Evolutionary conservation across 495 filamentous ascomycete genomes (phyloP).

Genomic region (Aspergillus kassunensis): DNA sequence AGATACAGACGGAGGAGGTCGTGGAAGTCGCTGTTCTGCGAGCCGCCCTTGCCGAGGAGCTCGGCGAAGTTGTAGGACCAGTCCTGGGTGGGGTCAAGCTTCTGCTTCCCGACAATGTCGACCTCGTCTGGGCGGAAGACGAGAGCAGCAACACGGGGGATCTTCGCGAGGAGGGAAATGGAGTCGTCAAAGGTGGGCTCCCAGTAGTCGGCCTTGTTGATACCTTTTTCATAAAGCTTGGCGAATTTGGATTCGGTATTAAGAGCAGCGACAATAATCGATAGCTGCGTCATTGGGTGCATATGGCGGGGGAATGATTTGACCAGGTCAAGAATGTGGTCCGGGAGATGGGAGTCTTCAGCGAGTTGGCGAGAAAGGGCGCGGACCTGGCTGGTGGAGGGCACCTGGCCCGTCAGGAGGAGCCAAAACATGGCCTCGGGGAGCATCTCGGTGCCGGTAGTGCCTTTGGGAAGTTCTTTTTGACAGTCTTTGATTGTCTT

Average conservation of each 20-base stretch:
- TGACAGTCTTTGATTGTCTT: constrained; percentile 98
- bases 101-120: constrained; percentile 53
- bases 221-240: constrained; percentile 82
- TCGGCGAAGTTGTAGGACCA: constrained; percentile 98
- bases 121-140: constrained; percentile 88
- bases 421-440: constrained; percentile 99
- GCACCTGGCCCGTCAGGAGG: constrained; percentile 87
- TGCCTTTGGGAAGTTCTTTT: constrained; percentile 86
- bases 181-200: constrained; percentile 96
- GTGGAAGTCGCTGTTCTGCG: constrained; percentile 87
- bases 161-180: constrained; percentile 90
- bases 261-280: constrained; percentile 87
- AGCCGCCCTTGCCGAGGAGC: constrained; percentile 87
- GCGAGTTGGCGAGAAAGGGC: constrained; percentile 79
- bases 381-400: constrained; percentile 75
- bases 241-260: constrained; percentile 92
- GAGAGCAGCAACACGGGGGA: constrained; percentile 93
- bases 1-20: constrained; percentile 91
- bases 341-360: constrained; percentile 78
- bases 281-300: constrained; percentile 97
- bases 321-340: constrained; percentile 81
- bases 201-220: constrained; percentile 96
- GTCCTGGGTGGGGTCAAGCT: constrained; percentile 63
- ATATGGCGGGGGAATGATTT: constrained; percentile 83
- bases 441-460: constrained; percentile 94